phyloP scores from a whole-genome alignment of 805 yeast species.

The Metschnikowia dekortorum region DNA sequence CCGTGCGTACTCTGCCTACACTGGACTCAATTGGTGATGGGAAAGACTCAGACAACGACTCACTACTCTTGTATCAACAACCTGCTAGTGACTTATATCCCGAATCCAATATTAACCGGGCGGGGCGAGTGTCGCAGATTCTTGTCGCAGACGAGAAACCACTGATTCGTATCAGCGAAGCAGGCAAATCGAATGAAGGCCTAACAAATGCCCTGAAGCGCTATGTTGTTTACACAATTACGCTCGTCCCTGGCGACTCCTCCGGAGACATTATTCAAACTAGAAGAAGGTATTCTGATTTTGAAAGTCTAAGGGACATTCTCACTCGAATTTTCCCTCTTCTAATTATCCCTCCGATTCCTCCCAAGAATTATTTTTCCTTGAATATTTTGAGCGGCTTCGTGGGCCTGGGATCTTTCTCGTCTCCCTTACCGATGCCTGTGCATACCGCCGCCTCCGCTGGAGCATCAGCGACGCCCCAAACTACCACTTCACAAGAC shows the following conservation, averaged over 20 bases:
- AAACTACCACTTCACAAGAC: constrained; percentile 5
- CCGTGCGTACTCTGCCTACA: neutral
- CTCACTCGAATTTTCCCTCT: constrained; percentile 75
- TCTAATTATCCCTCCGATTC: constrained; percentile 86
- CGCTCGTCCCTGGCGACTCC: constrained; percentile 42
- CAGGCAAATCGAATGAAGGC: constrained; percentile 82
- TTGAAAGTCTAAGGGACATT: constrained; percentile 73
- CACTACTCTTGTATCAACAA: constrained; percentile 25
- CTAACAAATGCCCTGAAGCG: constrained; percentile 52
- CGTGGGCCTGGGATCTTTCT: constrained; percentile 14
- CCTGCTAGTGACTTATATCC: constrained; percentile 10
- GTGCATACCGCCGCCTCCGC: neutral
- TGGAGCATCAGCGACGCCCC: constrained; percentile 5
- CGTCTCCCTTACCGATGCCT: neutral
- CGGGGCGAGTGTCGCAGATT: constrained; percentile 35
- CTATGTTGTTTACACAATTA: constrained; percentile 79
- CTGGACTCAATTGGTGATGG: neutral
- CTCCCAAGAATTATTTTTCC: constrained; percentile 46
- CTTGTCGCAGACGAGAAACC: constrained; percentile 27
- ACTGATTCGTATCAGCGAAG: constrained; percentile 58
- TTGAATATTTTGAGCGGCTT: constrained; percentile 32
- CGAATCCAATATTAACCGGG: constrained; percentile 26
- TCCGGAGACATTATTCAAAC: constrained; percentile 47
- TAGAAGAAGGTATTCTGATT: constrained; percentile 86
- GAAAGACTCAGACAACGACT: constrained; percentile 23